Evolutionary conservation across 2,329 filamentous ascomycete species (phyloP), one percentile per base, ranked within the genome.

Genomic region (Claviceps maximensis): DNA sequence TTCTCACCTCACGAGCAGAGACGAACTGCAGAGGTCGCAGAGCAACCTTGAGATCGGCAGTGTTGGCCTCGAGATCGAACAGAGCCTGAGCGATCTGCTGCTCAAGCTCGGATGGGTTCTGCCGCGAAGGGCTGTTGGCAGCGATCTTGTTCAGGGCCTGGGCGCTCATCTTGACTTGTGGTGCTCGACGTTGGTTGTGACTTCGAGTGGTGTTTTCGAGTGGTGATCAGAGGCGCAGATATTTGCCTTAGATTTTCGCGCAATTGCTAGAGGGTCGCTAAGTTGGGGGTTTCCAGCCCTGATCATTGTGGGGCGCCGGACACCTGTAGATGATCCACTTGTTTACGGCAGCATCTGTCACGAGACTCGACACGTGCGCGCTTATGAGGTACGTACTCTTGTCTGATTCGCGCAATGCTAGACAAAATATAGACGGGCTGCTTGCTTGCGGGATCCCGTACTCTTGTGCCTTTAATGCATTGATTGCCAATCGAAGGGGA

Each of bases 41-140:
- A 66, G 89, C 86, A 70, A 82, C 83, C 87, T 91, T 95, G 78
- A 98, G 87, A 78, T 98, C 93, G 74, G 89, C 80, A 71, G 93
- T 95, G 85, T 96, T 96, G 80, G 84, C 90, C 89, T 98, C 93
- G 77, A 98, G 88, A 71, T 98, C 93, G 81, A 86, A 94, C 63
- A 98, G 88, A 78, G 93, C 93, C 77, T 85, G 87, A 73, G 93
- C 93, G 74, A 98, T 94, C 82, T 79, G 88, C 75, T 82, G 84
- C 88, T 98, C 93, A 67, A 97, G 86, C 86, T 98, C 93, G 65
- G 89, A 95, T 66, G 93, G 93, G 78, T 85, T 94, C 74, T 87
- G 82, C 81, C 89, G 84, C 77, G 91, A 96, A 66, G 91, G 86
- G 86, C 88, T 94, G 85, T 93, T 96, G 73, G 84, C 75, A 72